phyloP scores from a whole-genome alignment of 345 rosid genomes.

The Citrus unshiu region DNA sequence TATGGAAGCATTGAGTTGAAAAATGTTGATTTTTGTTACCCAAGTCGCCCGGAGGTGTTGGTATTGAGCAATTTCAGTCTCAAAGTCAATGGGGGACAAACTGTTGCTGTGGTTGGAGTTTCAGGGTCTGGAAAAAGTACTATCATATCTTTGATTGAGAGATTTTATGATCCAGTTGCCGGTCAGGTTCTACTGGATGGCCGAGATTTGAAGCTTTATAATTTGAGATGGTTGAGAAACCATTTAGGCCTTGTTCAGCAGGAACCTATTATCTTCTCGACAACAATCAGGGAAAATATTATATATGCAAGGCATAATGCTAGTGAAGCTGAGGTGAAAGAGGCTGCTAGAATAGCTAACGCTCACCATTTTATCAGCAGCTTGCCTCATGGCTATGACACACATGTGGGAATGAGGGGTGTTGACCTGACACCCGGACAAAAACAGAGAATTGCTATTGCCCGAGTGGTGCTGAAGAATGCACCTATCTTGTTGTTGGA shows the following conservation, averaged over 20 bases:
- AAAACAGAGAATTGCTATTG: constrained; percentile 95
- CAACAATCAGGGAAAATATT: constrained; percentile 92
- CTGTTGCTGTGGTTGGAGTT: constrained; percentile 98
- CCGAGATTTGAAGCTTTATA: constrained; percentile 82
- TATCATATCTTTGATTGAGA: constrained; percentile 86
- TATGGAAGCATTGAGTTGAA: constrained; percentile 97
- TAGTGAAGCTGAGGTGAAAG: constrained; percentile 95
- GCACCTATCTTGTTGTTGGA: constrained; percentile 90
- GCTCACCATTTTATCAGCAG: constrained; percentile 99
- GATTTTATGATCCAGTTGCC: constrained; percentile 97
- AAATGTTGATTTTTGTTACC: constrained; percentile 95
- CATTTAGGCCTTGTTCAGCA: constrained; percentile 97
- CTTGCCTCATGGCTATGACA: constrained; percentile 95
- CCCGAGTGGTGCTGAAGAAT: constrained; percentile 91
- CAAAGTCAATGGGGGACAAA: constrained; percentile 93
- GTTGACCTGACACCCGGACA: constrained; percentile 98
- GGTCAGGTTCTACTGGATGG: constrained; percentile 96
- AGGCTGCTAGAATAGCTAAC: constrained; percentile 98
- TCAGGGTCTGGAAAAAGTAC: constrained; percentile 99
- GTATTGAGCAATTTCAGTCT: constrained; percentile 97
- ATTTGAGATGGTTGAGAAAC: constrained; percentile 91
- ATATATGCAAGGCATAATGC: constrained; percentile 98
- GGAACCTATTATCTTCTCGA: constrained; percentile 94
- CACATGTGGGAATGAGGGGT: constrained; percentile 98
- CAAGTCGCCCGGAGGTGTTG: constrained; percentile 81